These are phyloP conservation scores for Cryphonectria radicalis DNA, from an alignment of 2,329 filamentous ascomycete species.

Conservation along the genomic window DNA sequence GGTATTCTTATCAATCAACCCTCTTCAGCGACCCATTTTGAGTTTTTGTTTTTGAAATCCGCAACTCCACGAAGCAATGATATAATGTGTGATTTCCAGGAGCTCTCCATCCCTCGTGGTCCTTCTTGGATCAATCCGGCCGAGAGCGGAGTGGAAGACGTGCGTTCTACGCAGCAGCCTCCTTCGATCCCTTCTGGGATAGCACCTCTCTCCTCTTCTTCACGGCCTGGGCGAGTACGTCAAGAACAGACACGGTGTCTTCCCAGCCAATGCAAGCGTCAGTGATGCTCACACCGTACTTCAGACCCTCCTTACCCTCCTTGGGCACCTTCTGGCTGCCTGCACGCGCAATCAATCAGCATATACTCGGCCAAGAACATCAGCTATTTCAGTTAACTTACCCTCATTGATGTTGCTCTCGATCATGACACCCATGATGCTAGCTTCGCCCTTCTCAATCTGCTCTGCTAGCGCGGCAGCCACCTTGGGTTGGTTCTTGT, in stretches of 20 bases:
- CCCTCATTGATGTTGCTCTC: slow-evolving; percentile 97
- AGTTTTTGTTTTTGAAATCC: background rate
- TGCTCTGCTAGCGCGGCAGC: slow-evolving; percentile 81
- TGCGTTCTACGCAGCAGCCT: slow-evolving; percentile 24
- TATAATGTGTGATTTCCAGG: background rate
- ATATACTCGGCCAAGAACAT: background rate
- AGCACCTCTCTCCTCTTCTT: slow-evolving; percentile 66
- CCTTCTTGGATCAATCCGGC: slow-evolving; percentile 11
- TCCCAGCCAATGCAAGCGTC: slow-evolving; percentile 97
- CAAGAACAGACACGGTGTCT: slow-evolving; percentile 80
- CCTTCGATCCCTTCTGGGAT: slow-evolving; percentile 35
- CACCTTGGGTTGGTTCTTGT: slow-evolving; percentile 96
- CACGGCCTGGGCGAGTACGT: slow-evolving; percentile 78
- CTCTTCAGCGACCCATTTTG: background rate
- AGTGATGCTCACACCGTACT: slow-evolving; percentile 95
- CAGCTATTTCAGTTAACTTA: slow-evolving; percentile 43
- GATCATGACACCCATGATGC: slow-evolving; percentile 98
- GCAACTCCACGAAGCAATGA: slow-evolving; percentile 18
- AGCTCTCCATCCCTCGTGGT: background rate
- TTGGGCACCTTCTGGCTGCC: slow-evolving; percentile 89
- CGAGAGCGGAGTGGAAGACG: slow-evolving; percentile 23
- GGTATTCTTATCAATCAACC: background rate
- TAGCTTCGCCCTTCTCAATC: slow-evolving; percentile 80
- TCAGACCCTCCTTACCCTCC: slow-evolving; percentile 81
- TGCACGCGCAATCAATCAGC: slow-evolving; percentile 45